These are phyloP conservation scores for Nasturtium officinale DNA, from an alignment of 345 rosid genomes.

Conservation along the genomic window DNA sequence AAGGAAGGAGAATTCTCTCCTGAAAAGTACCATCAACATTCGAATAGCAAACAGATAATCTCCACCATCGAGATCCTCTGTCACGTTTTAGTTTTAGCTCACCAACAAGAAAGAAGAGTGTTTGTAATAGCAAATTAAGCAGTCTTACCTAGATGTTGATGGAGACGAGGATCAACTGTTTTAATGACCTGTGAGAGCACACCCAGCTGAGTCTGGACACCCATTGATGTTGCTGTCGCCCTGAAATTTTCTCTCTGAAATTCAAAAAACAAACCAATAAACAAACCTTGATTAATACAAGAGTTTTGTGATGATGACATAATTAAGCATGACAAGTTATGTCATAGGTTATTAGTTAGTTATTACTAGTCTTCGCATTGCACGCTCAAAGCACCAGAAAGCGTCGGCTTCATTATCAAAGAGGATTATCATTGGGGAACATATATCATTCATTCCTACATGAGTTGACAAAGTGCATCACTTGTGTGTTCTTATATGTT, in stretches of 20 bases:
- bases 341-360: background rate
- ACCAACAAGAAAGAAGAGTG: conserved; percentile 11
- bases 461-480: conserved; percentile 7
- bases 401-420: conserved; percentile 92
- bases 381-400: conserved; percentile 94
- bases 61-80: conserved; percentile 94
- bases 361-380: conserved; percentile 84
- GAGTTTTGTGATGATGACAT: background rate
- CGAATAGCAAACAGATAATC: conserved; percentile 92
- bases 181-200: conserved; percentile 82
- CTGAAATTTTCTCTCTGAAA: conserved; percentile 91
- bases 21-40: conserved; percentile 95
- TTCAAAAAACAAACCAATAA: conserved; percentile 34
- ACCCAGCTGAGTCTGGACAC: conserved; percentile 87
- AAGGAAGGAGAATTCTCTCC: conserved; percentile 89
- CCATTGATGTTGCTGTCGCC: conserved; percentile 67
- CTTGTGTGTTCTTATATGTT: background rate
- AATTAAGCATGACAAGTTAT: conserved; percentile 20
- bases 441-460: conserved; percentile 95
- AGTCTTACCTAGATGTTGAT: conserved; percentile 80
- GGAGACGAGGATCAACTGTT: conserved; percentile 90
- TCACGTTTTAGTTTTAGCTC: conserved; percentile 26
- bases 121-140: conserved; percentile 6
- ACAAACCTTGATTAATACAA: background rate
- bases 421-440: conserved; percentile 93